phyloP scores from a whole-genome alignment of 345 rosid species.

The Populus davidiana region DNA sequence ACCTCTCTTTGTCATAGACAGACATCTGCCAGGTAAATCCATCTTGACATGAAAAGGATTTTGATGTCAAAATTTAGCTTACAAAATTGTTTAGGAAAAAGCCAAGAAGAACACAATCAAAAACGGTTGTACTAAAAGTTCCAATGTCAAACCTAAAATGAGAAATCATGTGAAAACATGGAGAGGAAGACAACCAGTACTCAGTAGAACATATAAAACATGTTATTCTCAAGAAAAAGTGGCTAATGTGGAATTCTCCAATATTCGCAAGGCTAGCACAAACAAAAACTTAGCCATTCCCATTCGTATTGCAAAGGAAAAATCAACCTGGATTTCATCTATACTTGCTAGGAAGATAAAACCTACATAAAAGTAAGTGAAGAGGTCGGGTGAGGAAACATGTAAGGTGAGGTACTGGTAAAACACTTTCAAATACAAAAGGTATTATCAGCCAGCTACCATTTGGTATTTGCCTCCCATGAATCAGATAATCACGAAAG shows the following conservation, averaged over 20 bases:
- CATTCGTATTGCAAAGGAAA: background rate
- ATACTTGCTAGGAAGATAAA: too few relatives aligned
- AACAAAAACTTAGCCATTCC: background rate
- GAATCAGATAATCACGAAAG: conserved; percentile 35
- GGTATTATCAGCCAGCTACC: conserved; percentile 31
- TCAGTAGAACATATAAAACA: background rate
- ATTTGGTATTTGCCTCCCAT: conserved; percentile 28
- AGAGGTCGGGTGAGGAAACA: background rate
- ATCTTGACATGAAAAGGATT: conserved; percentile 31
- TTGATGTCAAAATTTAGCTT: background rate
- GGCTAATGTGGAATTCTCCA: too few relatives aligned
- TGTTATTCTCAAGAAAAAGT: too few relatives aligned
- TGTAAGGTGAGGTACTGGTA: conserved; percentile 24
- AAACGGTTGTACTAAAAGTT: too few relatives aligned
- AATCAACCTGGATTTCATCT: too few relatives aligned
- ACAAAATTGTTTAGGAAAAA: background rate
- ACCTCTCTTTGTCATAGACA: conserved; percentile 65
- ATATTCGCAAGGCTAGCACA: background rate
- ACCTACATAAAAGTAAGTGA: too few relatives aligned
- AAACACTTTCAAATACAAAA: conserved; percentile 13
- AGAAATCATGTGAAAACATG: background rate
- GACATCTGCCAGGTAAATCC: conserved; percentile 72
- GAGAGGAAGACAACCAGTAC: background rate
- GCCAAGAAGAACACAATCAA: background rate
- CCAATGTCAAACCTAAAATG: background rate